A percentile compares a stretch with the other conserved stretches of the same genome.
These are phyloP conservation scores for Zizania latifolia DNA, from an alignment of 176 grass and related monocot genomes.

Conservation along the genomic window DNA sequence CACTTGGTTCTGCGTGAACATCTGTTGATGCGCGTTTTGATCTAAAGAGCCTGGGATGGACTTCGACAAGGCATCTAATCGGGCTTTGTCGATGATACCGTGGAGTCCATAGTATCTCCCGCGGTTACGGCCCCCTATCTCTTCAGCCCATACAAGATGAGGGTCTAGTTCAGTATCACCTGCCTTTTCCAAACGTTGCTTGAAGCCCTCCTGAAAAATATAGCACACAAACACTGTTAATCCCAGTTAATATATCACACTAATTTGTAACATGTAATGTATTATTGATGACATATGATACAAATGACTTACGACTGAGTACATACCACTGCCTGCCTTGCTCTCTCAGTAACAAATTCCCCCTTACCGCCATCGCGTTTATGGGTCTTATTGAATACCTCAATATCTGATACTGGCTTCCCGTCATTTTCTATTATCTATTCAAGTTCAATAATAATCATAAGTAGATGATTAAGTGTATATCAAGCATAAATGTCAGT, in stretches of 20 bases:
- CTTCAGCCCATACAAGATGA: conserved; percentile 29
- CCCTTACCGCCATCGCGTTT: conserved; percentile 29
- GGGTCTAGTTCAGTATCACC: conserved; percentile 27
- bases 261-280: background rate
- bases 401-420: conserved; percentile 29
- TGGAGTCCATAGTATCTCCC: conserved; percentile 35
- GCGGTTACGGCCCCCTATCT: background rate
- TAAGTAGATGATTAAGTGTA: background rate
- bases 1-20: conserved; percentile 32
- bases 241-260: background rate
- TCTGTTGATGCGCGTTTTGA: background rate
- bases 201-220: conserved; percentile 30
- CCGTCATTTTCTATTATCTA: conserved; percentile 43
- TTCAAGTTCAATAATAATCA: conserved; percentile 16
- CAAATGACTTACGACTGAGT: background rate
- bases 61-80: conserved; percentile 20
- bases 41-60: background rate
- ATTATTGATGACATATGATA: background rate
- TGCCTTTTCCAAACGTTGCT: conserved; percentile 21
- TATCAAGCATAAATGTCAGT: background rate
- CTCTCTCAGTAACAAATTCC: conserved; percentile 32
- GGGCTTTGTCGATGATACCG: conserved; percentile 33
- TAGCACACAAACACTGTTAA: background rate
- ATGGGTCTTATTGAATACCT: conserved; percentile 40
- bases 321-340: conserved; percentile 24